These are phyloP conservation scores for Trichothecium sympodiale DNA, from an alignment of 2,329 filamentous ascomycete genomes.

Conservation along the genomic window DNA sequence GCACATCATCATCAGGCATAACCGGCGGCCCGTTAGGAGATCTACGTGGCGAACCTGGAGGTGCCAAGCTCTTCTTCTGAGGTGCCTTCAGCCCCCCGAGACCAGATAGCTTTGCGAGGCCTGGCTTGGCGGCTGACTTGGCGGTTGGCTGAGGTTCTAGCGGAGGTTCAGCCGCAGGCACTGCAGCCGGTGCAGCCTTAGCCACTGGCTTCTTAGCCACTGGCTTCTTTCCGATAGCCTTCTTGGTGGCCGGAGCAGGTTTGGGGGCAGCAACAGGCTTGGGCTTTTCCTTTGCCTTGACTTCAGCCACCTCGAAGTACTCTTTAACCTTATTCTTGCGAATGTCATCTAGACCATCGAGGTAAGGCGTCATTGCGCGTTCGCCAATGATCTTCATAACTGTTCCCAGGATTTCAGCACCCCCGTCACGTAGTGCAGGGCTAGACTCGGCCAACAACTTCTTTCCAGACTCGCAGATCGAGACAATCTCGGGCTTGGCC, in stretches of 20 bases:
- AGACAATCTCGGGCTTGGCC: constrained; percentile 68
- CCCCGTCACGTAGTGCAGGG: constrained; percentile 74
- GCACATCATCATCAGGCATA: constrained; percentile 44
- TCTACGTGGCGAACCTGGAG: constrained; percentile 43
- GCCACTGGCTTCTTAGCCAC: constrained; percentile 33
- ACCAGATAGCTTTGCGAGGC: constrained; percentile 40
- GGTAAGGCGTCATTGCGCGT: constrained; percentile 81
- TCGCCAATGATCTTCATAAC: constrained; percentile 99
- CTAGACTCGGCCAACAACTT: constrained; percentile 86
- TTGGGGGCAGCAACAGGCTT: constrained; percentile 53
- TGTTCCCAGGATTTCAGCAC: constrained; percentile 84
- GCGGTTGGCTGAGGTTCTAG: constrained; percentile 45
- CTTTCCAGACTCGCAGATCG: constrained; percentile 78
- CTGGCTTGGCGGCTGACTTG: constrained; percentile 40
- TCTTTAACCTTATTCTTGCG: constrained; percentile 94
- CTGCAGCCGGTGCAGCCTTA: constrained; percentile 29
- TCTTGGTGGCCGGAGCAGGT: constrained; percentile 26
- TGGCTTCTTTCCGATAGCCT: constrained; percentile 29
- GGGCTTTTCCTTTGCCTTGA: constrained; percentile 54
- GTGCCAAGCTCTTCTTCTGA: constrained; percentile 41
- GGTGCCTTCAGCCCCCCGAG: constrained; percentile 49
- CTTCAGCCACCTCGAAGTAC: constrained; percentile 56
- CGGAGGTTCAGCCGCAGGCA: constrained; percentile 46
- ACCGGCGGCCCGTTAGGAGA: constrained; percentile 33
- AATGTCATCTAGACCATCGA: constrained; percentile 91